Evolutionary conservation across 2,329 filamentous ascomycete genomes (phyloP).

Genomic region (Colletotrichum acutatum): DNA sequence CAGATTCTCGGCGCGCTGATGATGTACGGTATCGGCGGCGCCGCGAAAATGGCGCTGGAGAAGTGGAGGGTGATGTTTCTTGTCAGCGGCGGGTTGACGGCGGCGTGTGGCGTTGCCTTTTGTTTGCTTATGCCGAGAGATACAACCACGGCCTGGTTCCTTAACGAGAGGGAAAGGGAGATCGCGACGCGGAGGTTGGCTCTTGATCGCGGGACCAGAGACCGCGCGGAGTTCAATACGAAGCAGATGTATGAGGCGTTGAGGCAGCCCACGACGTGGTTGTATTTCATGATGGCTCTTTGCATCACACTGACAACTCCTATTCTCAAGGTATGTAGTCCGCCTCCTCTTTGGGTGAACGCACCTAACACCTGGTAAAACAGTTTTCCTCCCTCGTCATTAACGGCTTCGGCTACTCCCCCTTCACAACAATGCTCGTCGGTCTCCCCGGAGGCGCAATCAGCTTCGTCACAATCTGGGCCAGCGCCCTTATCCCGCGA

Average conservation of each 20-base stretch:
- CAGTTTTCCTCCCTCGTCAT: conserved; percentile 34
- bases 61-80: conserved; percentile 39
- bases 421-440: conserved; percentile 34
- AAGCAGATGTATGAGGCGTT: conserved; percentile 39
- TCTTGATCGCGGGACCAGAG: conserved; percentile 35
- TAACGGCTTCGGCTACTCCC: conserved; percentile 35
- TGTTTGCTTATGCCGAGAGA: conserved; percentile 23
- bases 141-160: conserved; percentile 21
- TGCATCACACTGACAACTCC: conserved; percentile 38
- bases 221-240: conserved; percentile 33
- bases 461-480: conserved; percentile 20
- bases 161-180: conserved; percentile 17
- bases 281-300: conserved; percentile 39
- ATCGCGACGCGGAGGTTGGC: conserved; percentile 33
- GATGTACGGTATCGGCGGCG: conserved; percentile 42
- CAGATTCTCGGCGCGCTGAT: conserved; percentile 43
- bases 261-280: conserved; percentile 17
- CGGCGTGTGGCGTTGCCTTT: conserved; percentile 10
- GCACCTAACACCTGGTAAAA: background rate
- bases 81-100: conserved; percentile 31
- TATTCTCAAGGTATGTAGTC: conserved; percentile 36
- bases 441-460: conserved; percentile 28
- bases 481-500: conserved; percentile 36
- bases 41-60: conserved; percentile 26
- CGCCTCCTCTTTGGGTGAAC: too few species aligned